A percentile compares a stretch with the other conserved stretches of the same genome.
Evolutionary conservation across 805 yeast genomes (phyloP).

Genomic region (Saccharomycopsis sp.): DNA sequence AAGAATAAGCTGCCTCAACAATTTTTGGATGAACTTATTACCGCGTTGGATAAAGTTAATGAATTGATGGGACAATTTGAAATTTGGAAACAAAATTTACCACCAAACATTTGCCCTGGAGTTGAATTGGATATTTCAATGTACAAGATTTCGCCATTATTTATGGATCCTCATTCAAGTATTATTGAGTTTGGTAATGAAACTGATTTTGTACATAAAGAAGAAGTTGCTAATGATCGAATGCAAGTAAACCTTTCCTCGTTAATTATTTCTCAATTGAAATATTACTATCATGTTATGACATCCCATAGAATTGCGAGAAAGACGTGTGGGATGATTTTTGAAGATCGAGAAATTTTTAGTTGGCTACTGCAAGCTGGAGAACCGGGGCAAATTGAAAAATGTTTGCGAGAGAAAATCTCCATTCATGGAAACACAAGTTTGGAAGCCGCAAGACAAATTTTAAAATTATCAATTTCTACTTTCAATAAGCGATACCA

Average conservation of each 20-base stretch:
- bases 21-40: conserved; percentile 6
- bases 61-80: conserved; percentile 9
- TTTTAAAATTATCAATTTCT: conserved; percentile 2
- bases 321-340: conserved; percentile 6
- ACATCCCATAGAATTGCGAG: conserved; percentile 11
- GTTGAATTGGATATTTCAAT: conserved; percentile 9
- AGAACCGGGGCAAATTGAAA: neutral
- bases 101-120: conserved; percentile 16
- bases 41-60: conserved; percentile 11
- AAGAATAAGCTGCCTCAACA: neutral
- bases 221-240: too few species aligned
- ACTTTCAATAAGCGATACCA: conserved; percentile 1
- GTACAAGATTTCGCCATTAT: neutral
- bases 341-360: conserved; percentile 3
- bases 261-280: conserved; percentile 2
- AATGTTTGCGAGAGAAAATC: neutral
- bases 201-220: neutral
- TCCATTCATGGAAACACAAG: neutral
- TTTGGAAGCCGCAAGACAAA: conserved; percentile 6
- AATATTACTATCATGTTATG: conserved; percentile 10
- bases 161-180: neutral
- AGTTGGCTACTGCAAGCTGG: neutral
- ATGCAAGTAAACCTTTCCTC: neutral
- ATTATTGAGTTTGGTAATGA: neutral
- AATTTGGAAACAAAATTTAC: conserved; percentile 13